Base-by-base conservation (phyloP, 1,139 yeast genomes). In the Magnusiomyces magnusii region DNA sequence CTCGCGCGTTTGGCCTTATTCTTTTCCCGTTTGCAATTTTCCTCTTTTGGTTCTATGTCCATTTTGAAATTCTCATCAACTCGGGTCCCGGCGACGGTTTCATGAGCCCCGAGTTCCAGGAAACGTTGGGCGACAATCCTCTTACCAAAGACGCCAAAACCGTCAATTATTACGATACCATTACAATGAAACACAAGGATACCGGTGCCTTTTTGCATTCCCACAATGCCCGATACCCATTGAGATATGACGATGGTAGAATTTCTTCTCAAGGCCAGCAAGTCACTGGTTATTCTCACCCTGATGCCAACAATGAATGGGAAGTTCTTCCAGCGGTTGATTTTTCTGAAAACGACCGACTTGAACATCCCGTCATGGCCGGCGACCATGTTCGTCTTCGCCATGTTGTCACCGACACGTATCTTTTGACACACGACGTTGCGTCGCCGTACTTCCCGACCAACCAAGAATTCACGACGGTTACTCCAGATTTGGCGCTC, bases 51-150 rank as follows among this genome's bases (percentile, higher is more conserved):
- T 95, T 95, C 76, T 90, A 85, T 74, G 80, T 92, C 60, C 99
- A 95, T 73, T 93, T 95, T 73, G 80, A 84, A 47, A 79, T 93
- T 52, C 81, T 95, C 67, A 80, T 75, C 62, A 85, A 82, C 66
- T 91, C 98, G 0, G 99, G 99, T 41, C 95, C 98, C 5, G 99
- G 99, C 62, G 98, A 95, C 73, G 78, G 79, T 3, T 92, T 92
- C 73, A 95, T 95, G 99, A 82, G 95, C 21, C 78, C 93, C 2
- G 95, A 86, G 61, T 95, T 95, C 78, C 98, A 93, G 74, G 96
- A 90, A 70, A 86, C 97, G 19, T 79, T 93, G 59, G 83, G 83
- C 31, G 99, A 92, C 69, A 89, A 95, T 51, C 65, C 69, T 23
- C 71, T 89, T 68, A 88, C 95, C 2, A 80, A 76, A 67, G 82